Conservation (phyloP, 148 eudicot species). For the Camellia sinensis region DNA sequence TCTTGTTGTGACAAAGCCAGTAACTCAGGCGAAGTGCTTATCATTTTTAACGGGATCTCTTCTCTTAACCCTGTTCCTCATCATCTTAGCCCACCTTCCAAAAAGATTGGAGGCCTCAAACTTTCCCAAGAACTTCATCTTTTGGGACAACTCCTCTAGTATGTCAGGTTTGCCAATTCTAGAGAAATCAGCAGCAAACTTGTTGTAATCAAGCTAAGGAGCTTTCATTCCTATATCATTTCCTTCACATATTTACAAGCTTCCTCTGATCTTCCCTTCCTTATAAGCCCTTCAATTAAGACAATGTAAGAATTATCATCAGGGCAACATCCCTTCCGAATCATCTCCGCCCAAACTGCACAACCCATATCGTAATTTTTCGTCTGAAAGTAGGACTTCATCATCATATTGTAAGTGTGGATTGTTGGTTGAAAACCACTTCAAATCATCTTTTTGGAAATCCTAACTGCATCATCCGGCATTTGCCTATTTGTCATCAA, state of each 20-base stretch:
- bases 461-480: constrained; percentile 72
- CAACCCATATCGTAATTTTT: constrained; percentile 61
- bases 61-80: constrained; percentile 37
- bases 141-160: constrained; percentile 65
- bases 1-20: background rate
- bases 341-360: constrained; percentile 89
- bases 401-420: constrained; percentile 82
- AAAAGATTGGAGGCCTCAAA: constrained; percentile 59
- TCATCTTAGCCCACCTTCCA: constrained; percentile 60
- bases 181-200: constrained; percentile 58
- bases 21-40: background rate
- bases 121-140: constrained; percentile 65
- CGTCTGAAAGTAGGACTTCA: constrained; percentile 61
- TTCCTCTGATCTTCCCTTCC: constrained; percentile 65
- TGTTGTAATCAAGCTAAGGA: constrained; percentile 71
- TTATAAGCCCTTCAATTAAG: constrained; percentile 70
- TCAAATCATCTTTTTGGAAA: constrained; percentile 74
- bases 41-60: constrained; percentile 19
- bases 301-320: constrained; percentile 80
- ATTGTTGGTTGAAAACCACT: constrained; percentile 59
- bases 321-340: constrained; percentile 71
- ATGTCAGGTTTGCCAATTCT: constrained; percentile 60
- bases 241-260: constrained; percentile 76
- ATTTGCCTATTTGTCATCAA: constrained; percentile 63
- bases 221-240: constrained; percentile 87